phyloP scores from a whole-genome alignment of 139 green algal genomes.

The Chlorella sp. region DNA sequence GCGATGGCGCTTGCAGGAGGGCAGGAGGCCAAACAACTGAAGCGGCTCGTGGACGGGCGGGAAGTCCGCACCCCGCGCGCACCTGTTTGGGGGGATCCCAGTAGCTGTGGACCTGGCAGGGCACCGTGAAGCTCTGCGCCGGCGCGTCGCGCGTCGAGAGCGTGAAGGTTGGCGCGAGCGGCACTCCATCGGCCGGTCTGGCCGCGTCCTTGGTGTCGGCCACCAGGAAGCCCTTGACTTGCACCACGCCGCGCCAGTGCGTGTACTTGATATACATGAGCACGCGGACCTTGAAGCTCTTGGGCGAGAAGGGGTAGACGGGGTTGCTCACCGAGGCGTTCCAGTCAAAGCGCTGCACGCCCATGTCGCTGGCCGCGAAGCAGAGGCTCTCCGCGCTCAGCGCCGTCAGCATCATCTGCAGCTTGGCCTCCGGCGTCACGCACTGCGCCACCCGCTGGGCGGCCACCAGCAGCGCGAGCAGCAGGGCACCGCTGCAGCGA shows the following conservation, averaged over 20 bases:
- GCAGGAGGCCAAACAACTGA: too few relatives aligned
- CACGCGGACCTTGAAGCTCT: constrained; percentile 2
- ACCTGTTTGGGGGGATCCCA: constrained; percentile 10
- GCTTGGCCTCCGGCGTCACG: not conserved
- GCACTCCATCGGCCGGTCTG: not conserved
- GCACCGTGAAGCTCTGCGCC: constrained; percentile 2
- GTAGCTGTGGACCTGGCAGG: constrained; percentile 9
- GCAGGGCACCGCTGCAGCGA: too few relatives aligned
- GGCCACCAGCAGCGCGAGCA: too few relatives aligned
- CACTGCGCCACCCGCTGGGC: too few relatives aligned
- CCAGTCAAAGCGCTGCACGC: constrained; percentile 11
- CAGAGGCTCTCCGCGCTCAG: not conserved
- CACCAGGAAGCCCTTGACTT: constrained; percentile 11
- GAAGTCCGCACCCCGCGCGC: not conserved
- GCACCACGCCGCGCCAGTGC: not conserved
- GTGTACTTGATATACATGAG: constrained; percentile 10
- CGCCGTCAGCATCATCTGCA: not conserved
- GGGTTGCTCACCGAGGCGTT: constrained; percentile 1
- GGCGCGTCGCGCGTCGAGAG: not conserved
- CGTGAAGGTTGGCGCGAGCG: constrained; percentile 1
- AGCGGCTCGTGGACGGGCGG: not conserved
- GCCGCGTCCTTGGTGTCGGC: constrained; percentile 10
- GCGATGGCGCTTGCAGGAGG: too few relatives aligned
- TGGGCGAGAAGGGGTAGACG: constrained; percentile 7
- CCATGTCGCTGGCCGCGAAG: constrained; percentile 7